Evolutionary conservation across 23 red algal genomes (phyloP).

Genomic region (Gracilaria gracilis): DNA sequence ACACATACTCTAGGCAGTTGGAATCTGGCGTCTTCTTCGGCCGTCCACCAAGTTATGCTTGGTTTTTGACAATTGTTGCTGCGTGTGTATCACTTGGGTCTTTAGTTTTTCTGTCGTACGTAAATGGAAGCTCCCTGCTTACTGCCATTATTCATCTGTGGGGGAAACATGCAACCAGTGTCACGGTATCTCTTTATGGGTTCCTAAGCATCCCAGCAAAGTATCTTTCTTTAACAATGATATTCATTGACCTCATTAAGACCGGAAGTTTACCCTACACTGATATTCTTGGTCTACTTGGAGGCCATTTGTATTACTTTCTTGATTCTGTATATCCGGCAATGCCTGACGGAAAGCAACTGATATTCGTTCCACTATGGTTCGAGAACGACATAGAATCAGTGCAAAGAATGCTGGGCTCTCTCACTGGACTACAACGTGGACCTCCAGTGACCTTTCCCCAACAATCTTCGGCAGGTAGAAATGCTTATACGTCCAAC

Average conservation of each 20-base stretch:
- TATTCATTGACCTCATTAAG: constrained; percentile 72
- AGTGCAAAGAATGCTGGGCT: constrained; percentile 44
- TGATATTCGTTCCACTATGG: constrained; percentile 61
- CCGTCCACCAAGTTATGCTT: constrained; percentile 84
- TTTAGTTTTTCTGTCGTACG: constrained; percentile 18
- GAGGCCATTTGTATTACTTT: constrained; percentile 95
- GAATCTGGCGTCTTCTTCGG: constrained; percentile 84
- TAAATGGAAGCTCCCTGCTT: constrained; percentile 72
- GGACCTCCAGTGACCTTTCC: background rate
- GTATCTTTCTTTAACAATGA: constrained; percentile 83
- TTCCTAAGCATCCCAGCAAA: constrained; percentile 87
- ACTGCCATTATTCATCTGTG: constrained; percentile 91
- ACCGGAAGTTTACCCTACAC: constrained; percentile 47
- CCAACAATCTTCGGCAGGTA: background rate
- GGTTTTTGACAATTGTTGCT: constrained; percentile 69
- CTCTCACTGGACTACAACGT: constrained; percentile 54
- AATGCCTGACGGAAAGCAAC: constrained; percentile 65
- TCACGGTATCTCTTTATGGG: constrained; percentile 84
- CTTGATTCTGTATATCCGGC: constrained; percentile 92
- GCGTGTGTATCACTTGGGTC: constrained; percentile 25
- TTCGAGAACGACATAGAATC: constrained; percentile 59
- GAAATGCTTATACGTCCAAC: background rate
- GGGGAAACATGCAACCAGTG: constrained; percentile 70
- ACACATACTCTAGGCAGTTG: constrained; percentile 85
- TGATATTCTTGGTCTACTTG: constrained; percentile 77